Evolutionary conservation across 345 rosid species (phyloP).

Genomic region (Atalantia buxifolia): DNA sequence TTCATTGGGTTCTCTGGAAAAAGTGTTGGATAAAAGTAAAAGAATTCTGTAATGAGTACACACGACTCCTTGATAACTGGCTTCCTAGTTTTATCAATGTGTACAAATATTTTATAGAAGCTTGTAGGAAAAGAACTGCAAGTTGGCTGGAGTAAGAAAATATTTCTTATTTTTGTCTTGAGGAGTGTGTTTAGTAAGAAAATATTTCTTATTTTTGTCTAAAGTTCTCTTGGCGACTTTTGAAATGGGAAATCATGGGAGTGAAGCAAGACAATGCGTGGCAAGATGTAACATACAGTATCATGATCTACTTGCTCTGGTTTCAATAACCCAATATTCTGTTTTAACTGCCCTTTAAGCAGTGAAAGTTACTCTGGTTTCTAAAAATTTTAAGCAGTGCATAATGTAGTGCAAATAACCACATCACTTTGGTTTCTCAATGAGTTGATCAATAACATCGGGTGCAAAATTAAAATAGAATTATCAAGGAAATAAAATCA

Average conservation of each 20-base stretch:
- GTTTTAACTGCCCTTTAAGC: neutral
- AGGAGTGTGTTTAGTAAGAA: neutral
- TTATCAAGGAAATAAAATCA: neutral
- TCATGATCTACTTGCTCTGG: neutral
- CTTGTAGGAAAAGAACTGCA: constrained; percentile 4
- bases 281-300: neutral
- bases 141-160: neutral
- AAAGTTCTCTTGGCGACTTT: neutral
- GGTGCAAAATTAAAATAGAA: neutral
- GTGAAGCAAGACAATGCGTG: neutral
- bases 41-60: constrained; percentile 15
- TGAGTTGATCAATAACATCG: neutral
- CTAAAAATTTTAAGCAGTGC: neutral
- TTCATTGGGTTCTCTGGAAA: constrained; percentile 14
- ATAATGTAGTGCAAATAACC: neutral
- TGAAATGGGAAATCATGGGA: neutral
- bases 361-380: neutral
- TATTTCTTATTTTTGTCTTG: neutral
- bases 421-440: neutral
- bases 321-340: neutral
- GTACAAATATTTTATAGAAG: neutral
- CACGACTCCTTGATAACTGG: constrained; percentile 9
- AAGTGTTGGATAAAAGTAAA: constrained; percentile 3
- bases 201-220: neutral
- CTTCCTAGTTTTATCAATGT: neutral